Conservation (phyloP, 73 alveolate genomes). For the Tetrahymena malaccensis region DNA sequence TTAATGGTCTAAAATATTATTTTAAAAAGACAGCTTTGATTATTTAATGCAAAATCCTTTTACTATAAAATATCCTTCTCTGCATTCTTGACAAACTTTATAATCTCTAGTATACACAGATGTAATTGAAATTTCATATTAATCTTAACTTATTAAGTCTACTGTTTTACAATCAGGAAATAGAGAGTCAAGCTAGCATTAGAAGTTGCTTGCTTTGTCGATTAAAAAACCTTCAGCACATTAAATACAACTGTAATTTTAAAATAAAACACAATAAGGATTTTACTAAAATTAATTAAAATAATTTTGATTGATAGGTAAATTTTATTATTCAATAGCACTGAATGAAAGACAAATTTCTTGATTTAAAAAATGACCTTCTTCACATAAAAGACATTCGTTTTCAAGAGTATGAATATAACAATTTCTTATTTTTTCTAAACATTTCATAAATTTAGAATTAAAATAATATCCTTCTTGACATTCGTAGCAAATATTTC, state of each 20-base stretch:
- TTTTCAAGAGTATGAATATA: not conserved
- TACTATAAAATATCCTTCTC: not conserved
- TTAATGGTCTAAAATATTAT: too few species aligned
- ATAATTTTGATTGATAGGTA: too few species aligned
- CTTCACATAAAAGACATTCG: not conserved
- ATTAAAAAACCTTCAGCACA: not conserved
- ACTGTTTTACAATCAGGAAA: not conserved
- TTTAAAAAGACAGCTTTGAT: not conserved
- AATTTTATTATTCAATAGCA: too few species aligned
- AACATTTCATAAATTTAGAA: not conserved
- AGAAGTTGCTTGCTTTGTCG: not conserved
- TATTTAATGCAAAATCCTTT: not conserved
- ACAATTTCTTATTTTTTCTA: not conserved
- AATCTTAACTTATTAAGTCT: not conserved
- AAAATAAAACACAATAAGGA: not conserved
- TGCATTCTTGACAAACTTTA: not conserved
- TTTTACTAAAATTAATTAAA: not conserved
- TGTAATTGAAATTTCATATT: not conserved
- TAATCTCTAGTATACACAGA: not conserved
- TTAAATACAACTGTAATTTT: not conserved
- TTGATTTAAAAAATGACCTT: not conserved
- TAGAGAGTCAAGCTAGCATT: not conserved
- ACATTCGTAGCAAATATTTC: not conserved
- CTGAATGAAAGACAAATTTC: not conserved
- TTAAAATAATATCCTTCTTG: not conserved